Conservation (phyloP, 257 asterid species). For the Ballota nigra region DNA sequence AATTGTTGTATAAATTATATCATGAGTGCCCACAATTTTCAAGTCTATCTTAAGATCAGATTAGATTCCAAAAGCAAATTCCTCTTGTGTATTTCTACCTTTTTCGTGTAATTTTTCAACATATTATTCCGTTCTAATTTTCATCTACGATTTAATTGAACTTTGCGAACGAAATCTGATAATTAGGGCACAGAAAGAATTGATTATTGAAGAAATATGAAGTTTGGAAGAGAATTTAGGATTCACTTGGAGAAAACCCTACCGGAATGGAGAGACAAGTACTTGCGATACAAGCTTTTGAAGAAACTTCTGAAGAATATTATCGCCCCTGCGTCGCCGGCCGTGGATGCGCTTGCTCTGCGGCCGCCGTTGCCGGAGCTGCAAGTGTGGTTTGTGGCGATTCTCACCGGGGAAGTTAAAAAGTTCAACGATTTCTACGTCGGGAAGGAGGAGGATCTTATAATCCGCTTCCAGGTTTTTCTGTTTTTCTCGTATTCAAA, state of each 20-base stretch:
- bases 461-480: constrained; percentile 79
- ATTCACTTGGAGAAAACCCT: constrained; percentile 76
- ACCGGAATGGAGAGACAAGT: constrained; percentile 93
- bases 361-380: constrained; percentile 36
- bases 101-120: not conserved
- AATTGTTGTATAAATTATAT: not conserved
- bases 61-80: constrained; percentile 26
- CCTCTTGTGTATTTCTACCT: not conserved
- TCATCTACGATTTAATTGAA: not conserved
- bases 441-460: constrained; percentile 89
- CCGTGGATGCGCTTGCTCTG: constrained; percentile 23
- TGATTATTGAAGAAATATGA: constrained; percentile 36
- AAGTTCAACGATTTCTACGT: constrained; percentile 96
- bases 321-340: constrained; percentile 27
- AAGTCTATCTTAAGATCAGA: constrained; percentile 13
- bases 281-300: constrained; percentile 73
- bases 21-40: not conserved
- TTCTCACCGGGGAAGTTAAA: constrained; percentile 67
- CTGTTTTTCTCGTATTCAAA: not conserved
- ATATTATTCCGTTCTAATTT: not conserved
- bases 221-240: constrained; percentile 79
- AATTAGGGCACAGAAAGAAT: not conserved
- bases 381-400: constrained; percentile 68
- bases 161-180: not conserved
- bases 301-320: constrained; percentile 76